Base-by-base conservation (phyloP, 371 early-diverging fungal species). In the Mortierella sp. region DNA sequence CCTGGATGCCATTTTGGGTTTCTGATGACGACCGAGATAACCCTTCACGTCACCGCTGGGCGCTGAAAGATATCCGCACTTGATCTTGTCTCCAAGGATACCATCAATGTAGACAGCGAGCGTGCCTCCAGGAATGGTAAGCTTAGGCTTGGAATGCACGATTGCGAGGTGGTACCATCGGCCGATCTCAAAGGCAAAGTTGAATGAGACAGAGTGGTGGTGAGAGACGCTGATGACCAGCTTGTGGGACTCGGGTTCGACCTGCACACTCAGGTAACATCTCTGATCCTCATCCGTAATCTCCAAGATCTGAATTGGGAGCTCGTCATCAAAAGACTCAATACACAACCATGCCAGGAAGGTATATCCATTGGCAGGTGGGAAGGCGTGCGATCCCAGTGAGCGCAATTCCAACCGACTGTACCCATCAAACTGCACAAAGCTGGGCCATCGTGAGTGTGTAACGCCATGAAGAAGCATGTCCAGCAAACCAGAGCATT, bases 131-230 rank as follows among this genome's bases (percentile, higher is more conserved):
- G 85, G 82, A 19, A 87, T 49, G 0, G 83, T 82, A 9, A 90
- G 53, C 24, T 89, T 71, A 2, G 91, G 86, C 56, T 85, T 85
- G 34, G 86, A 70, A 66, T 93, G 93, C 5, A 91, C 91, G 23
- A 93, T 60, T 1, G 84, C 86, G 6, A 92, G 47, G 67, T 93
- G 93, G 57, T 89, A 88, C 92, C 93, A 93, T 19, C 81, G 83
- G 0, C 88, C 88, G 14, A 84, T 73, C 30, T 86, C 80, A 52
- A 91, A 87, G 19, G 82, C 79, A 53, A 86, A 85, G 30, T 82
- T 82, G 60, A 92, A 89, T 8, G 73, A 61, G 14, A 79, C 66
- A 0, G 76, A 68, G 48, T 84, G 84, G 41, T 89, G 89, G 31
- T 80, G 79, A 1, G 79, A 67, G n/a, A 82, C 85, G 21, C 87